Evolutionary conservation across 1,284 basidiomycete genomes (phyloP).

Genomic region (Gomphus bonarii): DNA sequence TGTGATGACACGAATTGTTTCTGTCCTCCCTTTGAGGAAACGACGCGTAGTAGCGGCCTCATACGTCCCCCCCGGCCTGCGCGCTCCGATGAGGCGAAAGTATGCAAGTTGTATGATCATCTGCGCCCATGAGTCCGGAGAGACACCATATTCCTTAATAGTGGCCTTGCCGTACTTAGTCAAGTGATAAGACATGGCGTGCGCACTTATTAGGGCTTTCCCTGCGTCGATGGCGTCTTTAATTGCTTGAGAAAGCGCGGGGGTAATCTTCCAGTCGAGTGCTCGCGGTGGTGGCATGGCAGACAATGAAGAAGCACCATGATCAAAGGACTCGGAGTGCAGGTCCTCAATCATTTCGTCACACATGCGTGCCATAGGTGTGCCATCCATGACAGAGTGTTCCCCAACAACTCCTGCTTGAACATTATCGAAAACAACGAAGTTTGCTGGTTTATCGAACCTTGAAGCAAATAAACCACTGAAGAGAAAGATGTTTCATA

Average conservation of each 20-base stretch:
- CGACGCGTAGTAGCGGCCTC: conserved; percentile 81
- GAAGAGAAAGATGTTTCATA: too few relatives aligned
- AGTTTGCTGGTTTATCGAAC: conserved; percentile 80
- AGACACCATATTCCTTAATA: conserved; percentile 80
- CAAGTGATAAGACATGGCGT: conserved; percentile 55
- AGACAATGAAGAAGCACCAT: conserved; percentile 28
- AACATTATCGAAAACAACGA: conserved; percentile 72
- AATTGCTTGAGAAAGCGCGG: conserved; percentile 38
- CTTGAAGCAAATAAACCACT: conserved; percentile 17
- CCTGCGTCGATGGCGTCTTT: conserved; percentile 46
- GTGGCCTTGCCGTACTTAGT: conserved; percentile 79
- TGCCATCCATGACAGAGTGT: conserved; percentile 88
- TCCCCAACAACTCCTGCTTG: conserved; percentile 83
- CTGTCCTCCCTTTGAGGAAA: conserved; percentile 82
- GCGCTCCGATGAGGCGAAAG: conserved; percentile 43
- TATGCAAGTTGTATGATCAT: conserved; percentile 85
- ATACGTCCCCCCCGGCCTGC: conserved; percentile 60
- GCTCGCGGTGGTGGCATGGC: conserved; percentile 23
- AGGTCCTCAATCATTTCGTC: conserved; percentile 65
- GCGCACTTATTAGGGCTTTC: conserved; percentile 50
- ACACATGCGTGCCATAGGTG: conserved; percentile 55
- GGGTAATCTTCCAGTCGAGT: conserved; percentile 59
- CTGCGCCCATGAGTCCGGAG: conserved; percentile 90
- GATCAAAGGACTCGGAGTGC: conserved; percentile 45
- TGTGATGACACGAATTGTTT: conserved; percentile 75